Conservation (phyloP, 164 flowering plant species). For the Liriodendron chinense region DNA sequence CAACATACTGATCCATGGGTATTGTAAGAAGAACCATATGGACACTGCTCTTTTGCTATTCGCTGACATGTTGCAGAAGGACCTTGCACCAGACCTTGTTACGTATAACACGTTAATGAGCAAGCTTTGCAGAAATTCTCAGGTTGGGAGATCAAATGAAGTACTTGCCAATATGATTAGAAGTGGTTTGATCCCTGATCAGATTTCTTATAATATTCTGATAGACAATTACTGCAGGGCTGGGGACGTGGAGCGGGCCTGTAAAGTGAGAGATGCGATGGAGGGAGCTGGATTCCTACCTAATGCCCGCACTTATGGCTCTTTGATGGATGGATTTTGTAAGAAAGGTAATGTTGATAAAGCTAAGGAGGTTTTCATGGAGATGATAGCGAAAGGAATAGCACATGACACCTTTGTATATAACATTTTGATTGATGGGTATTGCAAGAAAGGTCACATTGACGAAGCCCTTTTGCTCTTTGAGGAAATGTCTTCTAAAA, state of each 20-base stretch:
- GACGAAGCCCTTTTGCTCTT: no score
- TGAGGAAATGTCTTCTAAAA: no score
- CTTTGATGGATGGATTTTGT: background rate
- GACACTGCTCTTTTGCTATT: background rate
- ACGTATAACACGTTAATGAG: constrained; percentile 1
- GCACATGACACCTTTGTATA: background rate
- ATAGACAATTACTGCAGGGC: background rate
- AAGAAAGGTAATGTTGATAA: background rate
- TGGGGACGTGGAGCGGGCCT: background rate
- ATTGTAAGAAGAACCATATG: background rate
- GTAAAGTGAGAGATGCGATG: background rate
- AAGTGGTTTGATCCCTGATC: background rate
- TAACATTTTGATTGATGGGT: background rate
- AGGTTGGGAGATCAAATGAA: background rate
- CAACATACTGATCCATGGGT: constrained; percentile 5
- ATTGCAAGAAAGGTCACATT: no score
- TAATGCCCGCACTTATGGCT: background rate
- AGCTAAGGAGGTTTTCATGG: background rate
- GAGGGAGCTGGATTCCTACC: background rate
- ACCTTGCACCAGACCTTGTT: background rate
- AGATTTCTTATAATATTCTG: background rate
- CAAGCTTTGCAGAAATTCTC: background rate
- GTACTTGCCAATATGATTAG: background rate
- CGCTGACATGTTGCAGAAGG: background rate
- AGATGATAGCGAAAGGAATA: background rate